Evolutionary conservation across 768 basidiomycete genomes (phyloP), one percentile per base, ranked within the genome.

Genomic region (Lentinula raphanica): DNA sequence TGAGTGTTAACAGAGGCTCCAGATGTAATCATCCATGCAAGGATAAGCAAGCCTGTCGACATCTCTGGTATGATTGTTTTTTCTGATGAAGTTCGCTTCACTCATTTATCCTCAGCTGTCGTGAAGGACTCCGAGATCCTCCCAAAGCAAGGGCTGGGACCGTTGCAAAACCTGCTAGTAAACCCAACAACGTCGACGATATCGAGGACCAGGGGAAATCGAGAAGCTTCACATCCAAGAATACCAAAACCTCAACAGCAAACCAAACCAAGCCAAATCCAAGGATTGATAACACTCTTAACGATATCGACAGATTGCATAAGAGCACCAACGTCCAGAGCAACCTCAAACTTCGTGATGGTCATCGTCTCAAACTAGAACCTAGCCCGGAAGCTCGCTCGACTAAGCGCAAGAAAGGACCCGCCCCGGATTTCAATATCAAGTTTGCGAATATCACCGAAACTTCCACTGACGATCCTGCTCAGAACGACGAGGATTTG

Each of bases 11-110:
- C n/a, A 25, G 17, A 54, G 29, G 21, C 27, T 56, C 58, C 38
- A 91, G 90, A 50, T 94, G 92, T 65, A 88, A 89, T 63, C 92
- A 94, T 63, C 53, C 78, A 21, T 94, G 92, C 77, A 90, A 87
- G 67, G 84, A 91, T 65, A 93, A 92, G 69, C 71, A 74, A 3
- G 77, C 74, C 42, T 94, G 92, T 66, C 81, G 86, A 25, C 92
- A 94, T 73, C 67, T 85, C 35, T 93, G 92, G 92, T 90, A 62
- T 75, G 40, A 51, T 62, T 40, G n/a, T n/a, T 12, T 59, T 21
- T 45, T 39, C 13, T 28, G 53, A 13, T 62, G 61, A 39, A 42
- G 46, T 39, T 45, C 25, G 28, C 17, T 23, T 19, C 44, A 8
- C 54, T 38, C 63, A 66, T 57, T 32, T 49, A 49, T 9, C 27